Evolutionary conservation across 352 stramenopile species (phyloP).

Genomic region (Aphanomyces euteiches): DNA sequence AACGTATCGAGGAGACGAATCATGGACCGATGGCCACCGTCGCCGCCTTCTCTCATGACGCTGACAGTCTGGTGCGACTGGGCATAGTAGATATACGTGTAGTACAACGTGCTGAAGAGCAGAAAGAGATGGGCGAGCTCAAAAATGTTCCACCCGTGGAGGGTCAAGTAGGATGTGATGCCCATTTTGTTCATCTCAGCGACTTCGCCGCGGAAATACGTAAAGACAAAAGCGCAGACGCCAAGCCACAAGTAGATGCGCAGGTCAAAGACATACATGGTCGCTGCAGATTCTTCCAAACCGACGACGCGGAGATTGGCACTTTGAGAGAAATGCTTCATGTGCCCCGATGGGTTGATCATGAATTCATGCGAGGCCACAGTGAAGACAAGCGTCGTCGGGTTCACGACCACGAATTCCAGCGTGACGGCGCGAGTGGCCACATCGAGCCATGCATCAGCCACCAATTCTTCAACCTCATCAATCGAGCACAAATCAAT

Average conservation of each 20-base stretch:
- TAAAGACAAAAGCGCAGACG: slow-evolving; percentile 68
- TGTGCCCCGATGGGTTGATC: slow-evolving; percentile 71
- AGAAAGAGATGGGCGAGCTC: slow-evolving; percentile 72
- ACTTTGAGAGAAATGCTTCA: slow-evolving; percentile 78
- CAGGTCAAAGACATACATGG: slow-evolving; percentile 41
- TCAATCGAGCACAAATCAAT: slow-evolving; percentile 68
- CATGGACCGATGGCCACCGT: slow-evolving; percentile 54
- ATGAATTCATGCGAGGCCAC: slow-evolving; percentile 81
- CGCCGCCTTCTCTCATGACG: slow-evolving; percentile 40
- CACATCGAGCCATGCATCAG: slow-evolving; percentile 70
- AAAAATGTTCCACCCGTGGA: slow-evolving; percentile 87
- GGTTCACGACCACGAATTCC: slow-evolving; percentile 85
- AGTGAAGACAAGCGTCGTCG: slow-evolving; percentile 85
- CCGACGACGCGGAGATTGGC: slow-evolving; percentile 76
- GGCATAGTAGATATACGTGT: slow-evolving; percentile 51
- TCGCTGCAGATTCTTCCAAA: slow-evolving; percentile 42
- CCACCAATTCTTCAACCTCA: slow-evolving; percentile 51
- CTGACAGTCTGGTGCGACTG: slow-evolving; percentile 11
- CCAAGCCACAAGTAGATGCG: slow-evolving; percentile 64
- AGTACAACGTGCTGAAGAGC: slow-evolving; percentile 55
- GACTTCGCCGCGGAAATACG: slow-evolving; percentile 73
- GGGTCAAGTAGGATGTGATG: slow-evolving; percentile 60
- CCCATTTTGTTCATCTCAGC: slow-evolving; percentile 81
- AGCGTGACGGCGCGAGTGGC: slow-evolving; percentile 77
- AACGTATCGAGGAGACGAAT: slow-evolving; percentile 63